A percentile compares a stretch with the other conserved stretches of the same genome.
Evolutionary conservation across 345 rosid species (phyloP).

Genomic region (Odontarrhena argentea): DNA sequence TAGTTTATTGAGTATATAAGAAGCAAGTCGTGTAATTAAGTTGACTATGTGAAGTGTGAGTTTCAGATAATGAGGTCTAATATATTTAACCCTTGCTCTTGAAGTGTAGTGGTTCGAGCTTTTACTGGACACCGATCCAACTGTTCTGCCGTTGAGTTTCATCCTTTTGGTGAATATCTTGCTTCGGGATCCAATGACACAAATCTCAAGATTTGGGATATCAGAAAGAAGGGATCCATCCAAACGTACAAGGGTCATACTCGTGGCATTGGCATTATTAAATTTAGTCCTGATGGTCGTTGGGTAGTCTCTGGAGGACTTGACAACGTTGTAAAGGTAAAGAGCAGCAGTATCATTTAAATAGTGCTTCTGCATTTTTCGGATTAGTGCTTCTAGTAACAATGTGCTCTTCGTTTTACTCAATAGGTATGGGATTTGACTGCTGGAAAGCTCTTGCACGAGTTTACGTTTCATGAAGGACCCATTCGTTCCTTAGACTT

Average conservation of each 20-base stretch:
- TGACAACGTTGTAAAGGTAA: slow-evolving; percentile 89
- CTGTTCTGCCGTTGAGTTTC: slow-evolving; percentile 88
- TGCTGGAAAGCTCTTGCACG: slow-evolving; percentile 96
- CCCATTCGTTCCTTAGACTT: slow-evolving; percentile 80
- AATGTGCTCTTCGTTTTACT: not conserved
- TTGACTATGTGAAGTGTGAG: not conserved
- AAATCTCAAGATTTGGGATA: slow-evolving; percentile 91
- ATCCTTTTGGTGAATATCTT: slow-evolving; percentile 95
- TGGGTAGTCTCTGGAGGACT: slow-evolving; percentile 99
- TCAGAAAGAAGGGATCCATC: slow-evolving; percentile 89
- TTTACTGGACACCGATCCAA: slow-evolving; percentile 91
- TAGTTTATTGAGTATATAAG: not conserved
- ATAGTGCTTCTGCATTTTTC: slow-evolving; percentile 16
- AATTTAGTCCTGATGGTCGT: slow-evolving; percentile 96
- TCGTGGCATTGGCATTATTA: slow-evolving; percentile 72
- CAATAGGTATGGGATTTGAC: slow-evolving; percentile 66
- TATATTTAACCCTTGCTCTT: slow-evolving; percentile 51
- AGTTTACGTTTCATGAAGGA: slow-evolving; percentile 90
- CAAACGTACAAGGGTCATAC: slow-evolving; percentile 96
- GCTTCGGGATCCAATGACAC: slow-evolving; percentile 92
- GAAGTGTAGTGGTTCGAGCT: slow-evolving; percentile 98
- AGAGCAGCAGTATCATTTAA: slow-evolving; percentile 10
- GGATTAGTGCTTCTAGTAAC: not conserved
- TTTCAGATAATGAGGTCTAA: slow-evolving; percentile 41
- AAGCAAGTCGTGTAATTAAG: slow-evolving; percentile 8